Conservation (phyloP, 306 rosid genomes). For the Lathyrus oleraceus region DNA sequence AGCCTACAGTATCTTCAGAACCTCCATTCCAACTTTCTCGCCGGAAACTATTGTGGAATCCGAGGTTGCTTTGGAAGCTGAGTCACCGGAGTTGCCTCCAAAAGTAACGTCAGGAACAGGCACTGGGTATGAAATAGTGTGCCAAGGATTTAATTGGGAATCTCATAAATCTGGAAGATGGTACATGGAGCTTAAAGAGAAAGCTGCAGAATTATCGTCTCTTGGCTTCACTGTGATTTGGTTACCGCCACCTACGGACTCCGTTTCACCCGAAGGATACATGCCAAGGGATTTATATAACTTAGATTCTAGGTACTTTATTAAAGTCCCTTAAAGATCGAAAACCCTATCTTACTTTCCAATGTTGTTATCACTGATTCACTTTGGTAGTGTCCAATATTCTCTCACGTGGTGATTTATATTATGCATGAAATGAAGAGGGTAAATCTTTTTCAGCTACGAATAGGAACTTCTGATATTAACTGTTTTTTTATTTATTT, state of each 20-base stretch:
- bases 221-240: constrained; percentile 88
- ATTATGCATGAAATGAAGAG: constrained; percentile 5
- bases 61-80: constrained; percentile 33
- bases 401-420: constrained; percentile 12
- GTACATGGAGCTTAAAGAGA: constrained; percentile 80
- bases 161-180: constrained; percentile 90
- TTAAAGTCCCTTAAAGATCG: constrained; percentile 19
- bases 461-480: constrained; percentile 17
- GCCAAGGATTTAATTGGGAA: constrained; percentile 99
- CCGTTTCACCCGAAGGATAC: constrained; percentile 95
- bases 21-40: constrained; percentile 57
- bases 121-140: constrained; percentile 82
- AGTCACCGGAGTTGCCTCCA: constrained; percentile 28
- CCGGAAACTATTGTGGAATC: constrained; percentile 54
- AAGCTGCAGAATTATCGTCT: constrained; percentile 64
- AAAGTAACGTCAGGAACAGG: constrained; percentile 69
- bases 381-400: constrained; percentile 7
- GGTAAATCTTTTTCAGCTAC: not conserved
- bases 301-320: constrained; percentile 80
- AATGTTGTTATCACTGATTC: not conserved
- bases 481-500: not conserved
- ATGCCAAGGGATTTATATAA: constrained; percentile 93
- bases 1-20: constrained; percentile 87
- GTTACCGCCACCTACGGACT: constrained; percentile 98
- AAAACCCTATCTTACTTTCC: not conserved